Conservation (phyloP, 768 basidiomycete genomes). For the Inosperma sp. region DNA sequence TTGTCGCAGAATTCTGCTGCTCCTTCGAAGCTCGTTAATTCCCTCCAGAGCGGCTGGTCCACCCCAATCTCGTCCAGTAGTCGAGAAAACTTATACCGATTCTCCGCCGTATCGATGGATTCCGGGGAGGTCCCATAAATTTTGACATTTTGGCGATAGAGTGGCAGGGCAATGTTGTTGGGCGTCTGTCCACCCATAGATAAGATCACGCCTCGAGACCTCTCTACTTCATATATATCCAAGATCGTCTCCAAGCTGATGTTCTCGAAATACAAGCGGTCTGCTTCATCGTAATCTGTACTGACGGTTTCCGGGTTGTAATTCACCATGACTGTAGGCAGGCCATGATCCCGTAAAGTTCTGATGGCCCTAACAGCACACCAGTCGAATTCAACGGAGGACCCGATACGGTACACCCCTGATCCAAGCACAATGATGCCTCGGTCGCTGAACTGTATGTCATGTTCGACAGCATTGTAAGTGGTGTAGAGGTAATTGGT, state of each 20-base stretch:
- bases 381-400: slow-evolving; percentile 99
- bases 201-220: slow-evolving; percentile 85
- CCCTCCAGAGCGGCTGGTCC: slow-evolving; percentile 97
- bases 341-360: slow-evolving; percentile 89
- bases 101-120: slow-evolving; percentile 99
- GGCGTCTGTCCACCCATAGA: slow-evolving; percentile 99
- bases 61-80: slow-evolving; percentile 97
- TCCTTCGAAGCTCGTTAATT: slow-evolving; percentile 86
- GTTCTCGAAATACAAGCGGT: slow-evolving; percentile 97
- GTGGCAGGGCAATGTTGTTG: slow-evolving; percentile 94
- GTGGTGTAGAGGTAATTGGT: slow-evolving; percentile 99
- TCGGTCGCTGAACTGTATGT: slow-evolving; percentile 81
- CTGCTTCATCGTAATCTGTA: slow-evolving; percentile 98
- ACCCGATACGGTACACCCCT: slow-evolving; percentile 97
- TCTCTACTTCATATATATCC: slow-evolving; percentile 93
- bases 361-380: slow-evolving; percentile 97
- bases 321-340: slow-evolving; percentile 98
- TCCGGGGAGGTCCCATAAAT: slow-evolving; percentile 98
- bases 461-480: slow-evolving; percentile 95
- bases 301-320: slow-evolving; percentile 99
- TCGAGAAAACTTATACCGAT: slow-evolving; percentile 98
- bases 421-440: slow-evolving; percentile 98
- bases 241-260: slow-evolving; percentile 95
- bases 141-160: slow-evolving; percentile 97
- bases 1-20: slow-evolving; percentile 86